Conservation (phyloP, 176 grass and related monocot genomes). For the sorghum (Sorghum bicolor) region Sorghum_bicolor_NCBIv3 NC_012873.2:1277501-1278000, state of each 20-base stretch:
- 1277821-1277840: slow-evolving; percentile 3
- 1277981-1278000: background rate
- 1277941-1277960: background rate
- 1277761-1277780: slow-evolving; percentile 13
- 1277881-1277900: background rate
- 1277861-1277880: background rate
- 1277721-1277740: slow-evolving; percentile 23
- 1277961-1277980: background rate
- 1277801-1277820: slow-evolving; percentile 17
- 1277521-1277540: background rate
- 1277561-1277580: background rate
- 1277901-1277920: background rate
- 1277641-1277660: background rate
- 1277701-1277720: slow-evolving; percentile 23
- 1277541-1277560: background rate
- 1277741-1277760: slow-evolving; percentile 10
- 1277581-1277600: background rate
- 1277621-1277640: background rate
- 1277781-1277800: slow-evolving; percentile 27
- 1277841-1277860: background rate
- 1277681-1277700: slow-evolving; percentile 36
- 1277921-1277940: background rate
- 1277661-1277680: slow-evolving; percentile 23
- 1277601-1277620: background rate
- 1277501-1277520: background rate